Evolutionary conservation across 2,329 filamentous ascomycete species (phyloP), one percentile per base, ranked within the genome.

Genomic region (Metarhizium anisopliae): DNA sequence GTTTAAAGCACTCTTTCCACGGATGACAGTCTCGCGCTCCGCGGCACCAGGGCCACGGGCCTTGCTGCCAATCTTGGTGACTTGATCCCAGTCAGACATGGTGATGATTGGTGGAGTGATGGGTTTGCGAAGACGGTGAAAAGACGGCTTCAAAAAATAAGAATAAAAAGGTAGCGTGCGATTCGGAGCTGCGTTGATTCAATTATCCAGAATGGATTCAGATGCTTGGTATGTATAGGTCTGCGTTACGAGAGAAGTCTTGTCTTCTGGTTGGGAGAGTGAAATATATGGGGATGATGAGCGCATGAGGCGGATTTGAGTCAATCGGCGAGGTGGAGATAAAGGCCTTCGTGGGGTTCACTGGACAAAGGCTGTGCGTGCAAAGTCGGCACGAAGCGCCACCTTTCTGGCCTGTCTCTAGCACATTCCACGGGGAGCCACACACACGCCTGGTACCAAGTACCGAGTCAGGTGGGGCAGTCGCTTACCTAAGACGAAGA

Each of bases 31-130:
- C 81, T 96, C 91, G 64, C 90, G 89, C 63, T 83, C 77, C 55
- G 71, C 72, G 57, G 74, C 80, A 64, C 86, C 87, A 63, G 85
- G 81, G 62, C 83, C 82, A 67, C 85, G 84, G 68, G 82, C 82
- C 76, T 89, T 93, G 83, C 84, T 90, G 68, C 94, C 94, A 70
- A 99, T 97, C 82, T 94, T 95, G 76, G 91, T 95, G 65, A 88
- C 84, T 64, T 77, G 74, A 66, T 96, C 88, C 92, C 93, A 97
- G 68, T 95, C 72, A 65, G 75, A 72, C 82, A 87, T 84, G 53
- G 67, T 85, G 85, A 83, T 81, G 64, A 64, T 73, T 64, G 68
- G 55, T 58, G 61, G 63, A 38, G 52, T 54, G 56, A 55, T 49
- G 61, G 59, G 59, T 56, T 56, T 59, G 60, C 10, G 20, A 14